Evolutionary conservation across 2,329 filamentous ascomycete genomes (phyloP).

Genomic region (Beauveria brongniartii): DNA sequence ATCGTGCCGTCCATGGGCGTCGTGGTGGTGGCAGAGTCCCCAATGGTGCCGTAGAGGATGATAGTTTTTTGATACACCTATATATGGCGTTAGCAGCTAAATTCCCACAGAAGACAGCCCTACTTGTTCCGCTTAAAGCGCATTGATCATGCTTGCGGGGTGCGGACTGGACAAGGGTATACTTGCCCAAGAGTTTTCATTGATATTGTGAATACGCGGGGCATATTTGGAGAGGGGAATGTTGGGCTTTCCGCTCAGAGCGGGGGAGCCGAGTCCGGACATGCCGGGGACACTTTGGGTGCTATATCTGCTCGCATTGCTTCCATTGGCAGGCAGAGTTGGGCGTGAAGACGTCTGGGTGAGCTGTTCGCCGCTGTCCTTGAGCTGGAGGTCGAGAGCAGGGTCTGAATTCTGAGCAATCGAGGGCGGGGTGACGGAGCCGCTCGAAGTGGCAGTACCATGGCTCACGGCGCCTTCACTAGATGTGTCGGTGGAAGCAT

Average conservation of each 20-base stretch:
- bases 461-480: slow-evolving; percentile 51
- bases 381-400: slow-evolving; percentile 52
- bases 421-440: slow-evolving; percentile 69
- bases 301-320: slow-evolving; percentile 43
- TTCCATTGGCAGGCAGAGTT: slow-evolving; percentile 24
- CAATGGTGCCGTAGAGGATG: slow-evolving; percentile 72
- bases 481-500: slow-evolving; percentile 52
- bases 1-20: slow-evolving; percentile 69
- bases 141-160: neutral
- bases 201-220: slow-evolving; percentile 69
- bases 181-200: slow-evolving; percentile 78
- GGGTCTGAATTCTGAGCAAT: slow-evolving; percentile 58
- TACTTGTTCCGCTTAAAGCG: neutral
- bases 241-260: slow-evolving; percentile 44
- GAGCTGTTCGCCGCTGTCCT: slow-evolving; percentile 29
- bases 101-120: neutral
- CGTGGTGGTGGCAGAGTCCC: slow-evolving; percentile 57
- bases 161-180: neutral
- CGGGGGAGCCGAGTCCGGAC: slow-evolving; percentile 50
- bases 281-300: slow-evolving; percentile 51
- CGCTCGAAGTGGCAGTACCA: slow-evolving; percentile 56
- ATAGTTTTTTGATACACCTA: slow-evolving; percentile 90
- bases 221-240: slow-evolving; percentile 69
- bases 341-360: slow-evolving; percentile 26
- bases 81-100: slow-evolving; percentile 7